These are phyloP conservation scores for Cymbopogon citratus DNA, from an alignment of 176 grass and related monocot species.

Conservation along the genomic window DNA sequence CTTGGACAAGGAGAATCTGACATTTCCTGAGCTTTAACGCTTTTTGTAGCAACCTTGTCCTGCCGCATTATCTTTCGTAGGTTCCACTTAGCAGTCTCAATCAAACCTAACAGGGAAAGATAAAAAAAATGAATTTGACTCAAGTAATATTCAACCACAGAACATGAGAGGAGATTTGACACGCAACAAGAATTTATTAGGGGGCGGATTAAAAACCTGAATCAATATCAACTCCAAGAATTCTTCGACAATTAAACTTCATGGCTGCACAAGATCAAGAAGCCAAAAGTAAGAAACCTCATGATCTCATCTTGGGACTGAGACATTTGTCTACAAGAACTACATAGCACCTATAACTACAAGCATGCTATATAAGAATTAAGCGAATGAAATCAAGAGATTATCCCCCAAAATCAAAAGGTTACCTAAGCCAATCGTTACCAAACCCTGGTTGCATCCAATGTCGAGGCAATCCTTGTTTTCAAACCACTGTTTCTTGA, in stretches of 20 bases:
- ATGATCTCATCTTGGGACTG: background rate
- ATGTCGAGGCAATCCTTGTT: constrained; percentile 94
- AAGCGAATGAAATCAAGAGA: background rate
- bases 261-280: constrained; percentile 50
- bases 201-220: constrained; percentile 41
- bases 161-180: background rate
- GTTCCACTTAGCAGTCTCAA: constrained; percentile 77
- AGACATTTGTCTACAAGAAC: background rate
- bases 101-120: constrained; percentile 59
- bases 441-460: constrained; percentile 89
- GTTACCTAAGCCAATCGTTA: constrained; percentile 81
- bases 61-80: constrained; percentile 46
- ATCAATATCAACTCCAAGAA: constrained; percentile 92
- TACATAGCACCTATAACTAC: background rate
- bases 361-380: background rate
- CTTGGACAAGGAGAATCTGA: constrained; percentile 17
- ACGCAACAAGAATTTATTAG: background rate
- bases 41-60: constrained; percentile 27
- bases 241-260: constrained; percentile 81
- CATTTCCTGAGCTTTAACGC: background rate
- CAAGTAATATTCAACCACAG: background rate
- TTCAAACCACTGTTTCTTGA: constrained; percentile 87
- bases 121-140: background rate
- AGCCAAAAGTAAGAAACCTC: constrained; percentile 24
- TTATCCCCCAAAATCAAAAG: background rate